Percentiles rank a stretch among this genome's conserved stretches.
Evolutionary conservation across 1,284 basidiomycete species (phyloP).

Genomic region (Ustilago nuda): DNA sequence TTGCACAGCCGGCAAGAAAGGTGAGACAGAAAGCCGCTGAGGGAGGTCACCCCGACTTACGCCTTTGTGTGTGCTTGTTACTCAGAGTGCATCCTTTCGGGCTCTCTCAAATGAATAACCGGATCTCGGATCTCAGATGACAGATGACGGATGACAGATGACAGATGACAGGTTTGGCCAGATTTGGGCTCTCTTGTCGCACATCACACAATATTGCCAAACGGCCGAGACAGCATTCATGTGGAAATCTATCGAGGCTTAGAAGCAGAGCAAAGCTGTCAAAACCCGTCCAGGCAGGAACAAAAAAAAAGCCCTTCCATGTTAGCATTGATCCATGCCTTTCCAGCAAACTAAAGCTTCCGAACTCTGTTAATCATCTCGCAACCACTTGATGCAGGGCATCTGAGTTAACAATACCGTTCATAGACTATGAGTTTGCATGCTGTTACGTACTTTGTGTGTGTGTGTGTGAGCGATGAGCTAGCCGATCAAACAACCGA

Average conservation of each 20-base stretch:
- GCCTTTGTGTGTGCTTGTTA: too few relatives aligned
- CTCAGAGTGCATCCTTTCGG: too few relatives aligned
- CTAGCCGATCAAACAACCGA: not conserved
- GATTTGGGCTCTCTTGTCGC: not conserved
- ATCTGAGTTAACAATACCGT: not conserved
- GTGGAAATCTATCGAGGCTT: not conserved
- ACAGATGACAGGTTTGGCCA: constrained; percentile 1
- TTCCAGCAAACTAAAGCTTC: not conserved
- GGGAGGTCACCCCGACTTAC: too few relatives aligned
- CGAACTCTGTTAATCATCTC: not conserved
- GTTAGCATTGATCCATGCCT: not conserved
- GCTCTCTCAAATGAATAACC: not conserved
- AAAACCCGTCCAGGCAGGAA: too few relatives aligned
- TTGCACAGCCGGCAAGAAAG: not conserved
- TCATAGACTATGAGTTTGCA: too few relatives aligned
- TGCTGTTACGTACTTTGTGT: not conserved
- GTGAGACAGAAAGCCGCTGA: not conserved
- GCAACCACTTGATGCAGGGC: not conserved
- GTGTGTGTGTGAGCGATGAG: not conserved
- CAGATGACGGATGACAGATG: not conserved
- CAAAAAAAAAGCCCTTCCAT: not conserved
- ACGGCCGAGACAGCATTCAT: not conserved
- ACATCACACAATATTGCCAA: not conserved
- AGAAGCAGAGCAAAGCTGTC: not conserved
- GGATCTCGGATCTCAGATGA: not conserved